phyloP scores from a whole-genome alignment of 805 yeast genomes.

The Clavispora vitiphila region DNA sequence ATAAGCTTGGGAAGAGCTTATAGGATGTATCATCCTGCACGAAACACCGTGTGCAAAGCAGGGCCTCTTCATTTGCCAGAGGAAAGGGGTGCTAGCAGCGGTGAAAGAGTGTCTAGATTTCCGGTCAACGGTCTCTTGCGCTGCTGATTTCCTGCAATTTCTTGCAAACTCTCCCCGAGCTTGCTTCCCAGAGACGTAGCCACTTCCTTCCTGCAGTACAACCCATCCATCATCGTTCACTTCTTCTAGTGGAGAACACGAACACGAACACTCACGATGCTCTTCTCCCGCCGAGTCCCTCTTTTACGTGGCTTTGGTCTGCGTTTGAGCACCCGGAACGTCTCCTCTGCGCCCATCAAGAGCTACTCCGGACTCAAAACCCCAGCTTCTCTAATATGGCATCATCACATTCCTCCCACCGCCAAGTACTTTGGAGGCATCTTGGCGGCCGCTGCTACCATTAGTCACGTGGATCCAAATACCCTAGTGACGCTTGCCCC shows the following conservation, averaged over 20 bases:
- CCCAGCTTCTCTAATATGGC: constrained; percentile 23
- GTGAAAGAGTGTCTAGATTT: no score
- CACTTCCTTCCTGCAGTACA: not conserved
- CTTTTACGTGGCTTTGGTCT: not conserved
- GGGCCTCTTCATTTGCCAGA: no score
- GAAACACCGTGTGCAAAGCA: no score
- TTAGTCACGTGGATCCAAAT: constrained; percentile 34
- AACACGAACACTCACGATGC: not conserved
- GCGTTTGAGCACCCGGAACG: not conserved
- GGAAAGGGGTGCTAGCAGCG: no score
- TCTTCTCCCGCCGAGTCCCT: not conserved
- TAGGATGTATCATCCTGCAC: no score
- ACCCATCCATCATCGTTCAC: no score
- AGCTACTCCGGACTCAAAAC: constrained; percentile 23
- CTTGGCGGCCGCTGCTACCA: constrained; percentile 20
- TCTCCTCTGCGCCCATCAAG: constrained; percentile 29
- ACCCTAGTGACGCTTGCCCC: constrained; percentile 32
- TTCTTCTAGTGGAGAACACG: not conserved
- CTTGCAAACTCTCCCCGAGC: no score
- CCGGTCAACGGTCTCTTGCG: no score
- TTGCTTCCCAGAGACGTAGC: no score
- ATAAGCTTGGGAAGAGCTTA: no score
- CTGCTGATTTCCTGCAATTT: no score
- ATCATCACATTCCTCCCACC: constrained; percentile 20
- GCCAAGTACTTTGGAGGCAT: constrained; percentile 27